phyloP scores from a whole-genome alignment of 345 rosid species.

The Ceriops zippeliana region DNA sequence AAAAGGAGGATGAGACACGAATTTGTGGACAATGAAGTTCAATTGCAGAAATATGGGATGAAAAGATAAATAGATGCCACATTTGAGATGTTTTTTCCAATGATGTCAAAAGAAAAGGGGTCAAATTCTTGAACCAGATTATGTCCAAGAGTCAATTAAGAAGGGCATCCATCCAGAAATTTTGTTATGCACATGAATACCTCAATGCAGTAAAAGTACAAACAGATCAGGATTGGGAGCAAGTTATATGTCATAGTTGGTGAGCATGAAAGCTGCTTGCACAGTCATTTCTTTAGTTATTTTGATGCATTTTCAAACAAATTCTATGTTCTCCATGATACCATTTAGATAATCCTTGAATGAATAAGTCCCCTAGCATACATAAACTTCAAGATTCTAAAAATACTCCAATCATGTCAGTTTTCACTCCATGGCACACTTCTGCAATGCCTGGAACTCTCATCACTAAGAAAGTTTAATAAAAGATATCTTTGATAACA shows the following conservation, averaged over 20 bases:
- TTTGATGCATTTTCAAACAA: too few species aligned
- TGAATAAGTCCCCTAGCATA: neutral
- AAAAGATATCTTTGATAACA: neutral
- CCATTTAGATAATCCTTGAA: too few species aligned
- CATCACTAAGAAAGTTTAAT: neutral
- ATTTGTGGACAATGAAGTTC: neutral
- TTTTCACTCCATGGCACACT: neutral
- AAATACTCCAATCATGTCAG: neutral
- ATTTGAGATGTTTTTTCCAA: neutral
- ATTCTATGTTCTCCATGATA: too few species aligned
- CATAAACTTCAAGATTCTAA: neutral
- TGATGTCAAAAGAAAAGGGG: neutral
- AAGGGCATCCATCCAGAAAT: neutral
- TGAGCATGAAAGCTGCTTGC: too few species aligned
- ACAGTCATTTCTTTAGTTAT: too few species aligned
- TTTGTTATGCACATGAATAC: neutral
- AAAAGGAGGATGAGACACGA: slow-evolving; percentile 22
- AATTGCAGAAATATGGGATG: neutral
- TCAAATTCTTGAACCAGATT: neutral
- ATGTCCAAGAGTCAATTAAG: neutral
- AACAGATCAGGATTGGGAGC: too few species aligned
- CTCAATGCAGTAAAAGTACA: neutral
- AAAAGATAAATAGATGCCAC: neutral
- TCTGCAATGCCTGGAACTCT: neutral
- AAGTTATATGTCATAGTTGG: too few species aligned